These are phyloP conservation scores for Tuctoria greenei DNA, from an alignment of 176 grass and related monocot genomes.

Conservation along the genomic window DNA sequence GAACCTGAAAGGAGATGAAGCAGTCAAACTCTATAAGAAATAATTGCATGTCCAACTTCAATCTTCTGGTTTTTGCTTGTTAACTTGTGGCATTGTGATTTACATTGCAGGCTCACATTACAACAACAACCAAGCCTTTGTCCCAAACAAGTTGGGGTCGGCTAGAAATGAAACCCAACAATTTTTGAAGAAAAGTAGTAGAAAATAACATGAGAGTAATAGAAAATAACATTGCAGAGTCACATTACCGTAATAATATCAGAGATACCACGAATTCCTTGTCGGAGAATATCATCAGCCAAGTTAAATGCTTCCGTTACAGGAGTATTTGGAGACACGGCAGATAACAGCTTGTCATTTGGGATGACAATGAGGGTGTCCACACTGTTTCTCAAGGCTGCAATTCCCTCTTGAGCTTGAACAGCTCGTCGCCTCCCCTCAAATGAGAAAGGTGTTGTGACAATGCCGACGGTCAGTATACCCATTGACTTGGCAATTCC, in stretches of 20 bases:
- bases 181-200: too few species aligned
- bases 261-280: slow-evolving; percentile 93
- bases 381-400: slow-evolving; percentile 74
- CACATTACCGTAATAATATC: slow-evolving; percentile 84
- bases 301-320: slow-evolving; percentile 88
- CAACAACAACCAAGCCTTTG: too few species aligned
- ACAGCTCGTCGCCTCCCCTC: slow-evolving; percentile 78
- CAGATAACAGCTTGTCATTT: slow-evolving; percentile 82
- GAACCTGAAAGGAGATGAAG: slow-evolving; percentile 55
- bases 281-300: slow-evolving; percentile 83
- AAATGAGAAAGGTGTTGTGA: slow-evolving; percentile 85
- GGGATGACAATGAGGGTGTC: slow-evolving; percentile 93
- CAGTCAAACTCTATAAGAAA: neutral
- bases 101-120: neutral
- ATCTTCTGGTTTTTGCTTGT: neutral
- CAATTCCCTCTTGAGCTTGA: slow-evolving; percentile 89
- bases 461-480: slow-evolving; percentile 81
- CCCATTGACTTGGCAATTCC: slow-evolving; percentile 80
- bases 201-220: too few species aligned
- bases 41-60: neutral
- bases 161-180: too few species aligned
- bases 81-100: neutral
- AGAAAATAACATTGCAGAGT: too few species aligned
- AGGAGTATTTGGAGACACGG: slow-evolving; percentile 85
- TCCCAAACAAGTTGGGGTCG: too few species aligned